phyloP scores from a whole-genome alignment of 306 rosid species.

The Medicago lupulina region DNA sequence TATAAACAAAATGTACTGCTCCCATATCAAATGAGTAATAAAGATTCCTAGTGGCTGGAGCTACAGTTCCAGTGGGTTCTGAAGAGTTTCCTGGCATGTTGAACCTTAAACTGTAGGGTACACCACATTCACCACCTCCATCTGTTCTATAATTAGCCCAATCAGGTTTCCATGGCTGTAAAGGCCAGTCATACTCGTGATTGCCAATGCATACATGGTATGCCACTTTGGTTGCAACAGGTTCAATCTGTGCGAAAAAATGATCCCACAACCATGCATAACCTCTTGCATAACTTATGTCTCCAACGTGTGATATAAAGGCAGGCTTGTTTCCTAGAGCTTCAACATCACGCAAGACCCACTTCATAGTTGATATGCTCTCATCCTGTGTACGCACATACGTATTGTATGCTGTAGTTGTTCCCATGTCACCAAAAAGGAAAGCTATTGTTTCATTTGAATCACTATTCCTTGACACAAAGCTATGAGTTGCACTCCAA shows the following conservation, averaged over 20 bases:
- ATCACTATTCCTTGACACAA: slow-evolving; percentile 67
- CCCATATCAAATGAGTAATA: slow-evolving; percentile 90
- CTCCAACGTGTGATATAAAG: slow-evolving; percentile 90
- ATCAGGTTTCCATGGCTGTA: slow-evolving; percentile 84
- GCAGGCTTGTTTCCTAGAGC: slow-evolving; percentile 85
- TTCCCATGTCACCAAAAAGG: slow-evolving; percentile 93
- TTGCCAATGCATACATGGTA: slow-evolving; percentile 96
- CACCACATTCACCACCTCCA: slow-evolving; percentile 98
- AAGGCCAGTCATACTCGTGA: slow-evolving; percentile 90
- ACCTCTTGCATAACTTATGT: slow-evolving; percentile 94
- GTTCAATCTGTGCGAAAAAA: slow-evolving; percentile 78
- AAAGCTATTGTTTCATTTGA: slow-evolving; percentile 83
- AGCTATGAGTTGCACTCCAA: slow-evolving; percentile 76
- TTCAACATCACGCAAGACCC: slow-evolving; percentile 90
- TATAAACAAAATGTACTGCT: slow-evolving; percentile 76
- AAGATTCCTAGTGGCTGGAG: slow-evolving; percentile 74
- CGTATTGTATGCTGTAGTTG: slow-evolving; percentile 74
- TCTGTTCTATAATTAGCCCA: slow-evolving; percentile 85
- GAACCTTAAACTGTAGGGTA: slow-evolving; percentile 88
- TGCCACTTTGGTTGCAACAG: slow-evolving; percentile 72
- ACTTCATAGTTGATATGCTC: slow-evolving; percentile 80
- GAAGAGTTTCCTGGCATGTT: slow-evolving; percentile 94
- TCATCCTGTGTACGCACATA: slow-evolving; percentile 82
- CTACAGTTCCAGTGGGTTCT: slow-evolving; percentile 70
- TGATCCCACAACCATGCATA: slow-evolving; percentile 91